Conservation (phyloP, 2,329 filamentous ascomycete species). For the Penicillium sp. region DNA sequence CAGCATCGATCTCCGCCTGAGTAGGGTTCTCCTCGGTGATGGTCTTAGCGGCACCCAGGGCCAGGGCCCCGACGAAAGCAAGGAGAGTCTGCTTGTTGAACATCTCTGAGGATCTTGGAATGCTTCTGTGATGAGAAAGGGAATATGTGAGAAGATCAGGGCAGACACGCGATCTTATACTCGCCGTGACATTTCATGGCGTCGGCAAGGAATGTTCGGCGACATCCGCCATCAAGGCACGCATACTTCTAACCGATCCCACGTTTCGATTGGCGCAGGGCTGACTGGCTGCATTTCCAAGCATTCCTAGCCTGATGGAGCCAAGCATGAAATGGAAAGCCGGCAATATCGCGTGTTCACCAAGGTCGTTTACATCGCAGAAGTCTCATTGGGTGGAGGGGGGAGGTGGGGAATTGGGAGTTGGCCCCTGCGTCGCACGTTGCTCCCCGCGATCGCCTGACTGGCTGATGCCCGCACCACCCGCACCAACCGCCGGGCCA, state of each 20-base stretch:
- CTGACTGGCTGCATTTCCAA: conserved; percentile 17
- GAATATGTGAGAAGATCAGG: conserved; percentile 10
- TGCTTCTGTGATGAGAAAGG: conserved; percentile 2
- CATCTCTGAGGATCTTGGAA: conserved; percentile 12
- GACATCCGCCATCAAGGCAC: not conserved
- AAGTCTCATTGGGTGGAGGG: not conserved
- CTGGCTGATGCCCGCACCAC: not conserved
- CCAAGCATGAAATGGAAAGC: not conserved
- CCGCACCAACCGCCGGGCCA: not conserved
- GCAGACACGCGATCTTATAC: conserved; percentile 22
- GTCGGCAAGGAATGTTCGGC: not conserved
- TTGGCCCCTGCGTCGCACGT: conserved; percentile 4
- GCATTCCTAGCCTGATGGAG: not conserved
- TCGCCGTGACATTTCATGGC: not conserved
- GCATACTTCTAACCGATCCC: conserved; percentile 2
- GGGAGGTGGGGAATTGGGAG: not conserved
- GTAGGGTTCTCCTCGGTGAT: conserved; percentile 28
- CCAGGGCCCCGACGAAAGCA: conserved; percentile 24
- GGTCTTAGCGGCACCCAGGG: conserved; percentile 29
- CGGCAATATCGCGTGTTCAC: not conserved
- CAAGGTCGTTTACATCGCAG: not conserved
- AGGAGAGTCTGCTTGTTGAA: conserved; percentile 58
- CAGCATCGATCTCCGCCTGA: conserved; percentile 30
- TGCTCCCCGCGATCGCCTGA: not conserved
- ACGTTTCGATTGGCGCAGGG: conserved; percentile 16